Evolutionary conservation across 306 rosid species (phyloP), one percentile per base, ranked within the genome.

Genomic region (Inga oerstediana): DNA sequence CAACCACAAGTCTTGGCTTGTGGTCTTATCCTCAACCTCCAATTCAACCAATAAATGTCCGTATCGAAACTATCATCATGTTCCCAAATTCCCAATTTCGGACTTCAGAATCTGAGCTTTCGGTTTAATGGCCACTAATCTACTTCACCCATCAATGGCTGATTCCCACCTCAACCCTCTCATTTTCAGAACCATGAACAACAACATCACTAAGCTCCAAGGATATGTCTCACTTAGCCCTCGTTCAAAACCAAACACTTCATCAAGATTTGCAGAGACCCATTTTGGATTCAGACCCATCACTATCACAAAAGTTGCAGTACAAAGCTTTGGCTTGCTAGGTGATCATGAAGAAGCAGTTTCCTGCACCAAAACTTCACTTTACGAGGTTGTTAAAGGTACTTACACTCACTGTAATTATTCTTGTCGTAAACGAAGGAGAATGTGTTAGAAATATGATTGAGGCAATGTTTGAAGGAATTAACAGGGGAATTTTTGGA

Each of bases 401-500:
- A 86, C 8, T 17, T 43, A 71, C n/a, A 68, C 30, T 46, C 43
- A 34, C 41, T 68, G 49, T 10, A 20, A 44, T 30, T 79, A 52
- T 73, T 70, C 45, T 65, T 32, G 61, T 44, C 32, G 37, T 62
- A 68, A 68, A 68, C 13, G 27, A 67, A 68, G 24, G 20, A 52
- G 19, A 35, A 46, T 73, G 22, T 52, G 43, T 39, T 70, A 41
- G 77, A 80, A 41, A 19, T 62, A 72, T 69, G 76, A 72, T 65
- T 91, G 86, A 80, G 72, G 41, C 61, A 61, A 39, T 71, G 65
- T 66, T 85, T 62, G 46, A 86, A 94, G 98, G 93, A 83, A 83
- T 94, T 44, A 87, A 93, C 11, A 89, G 97, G 84, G 97, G 98
- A 46, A 92, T 93, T 70, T 94, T 94, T 74, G 97, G 98, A 82